Conservation (phyloP, 73 alveolate species). For the Stentor roeselii region DNA sequence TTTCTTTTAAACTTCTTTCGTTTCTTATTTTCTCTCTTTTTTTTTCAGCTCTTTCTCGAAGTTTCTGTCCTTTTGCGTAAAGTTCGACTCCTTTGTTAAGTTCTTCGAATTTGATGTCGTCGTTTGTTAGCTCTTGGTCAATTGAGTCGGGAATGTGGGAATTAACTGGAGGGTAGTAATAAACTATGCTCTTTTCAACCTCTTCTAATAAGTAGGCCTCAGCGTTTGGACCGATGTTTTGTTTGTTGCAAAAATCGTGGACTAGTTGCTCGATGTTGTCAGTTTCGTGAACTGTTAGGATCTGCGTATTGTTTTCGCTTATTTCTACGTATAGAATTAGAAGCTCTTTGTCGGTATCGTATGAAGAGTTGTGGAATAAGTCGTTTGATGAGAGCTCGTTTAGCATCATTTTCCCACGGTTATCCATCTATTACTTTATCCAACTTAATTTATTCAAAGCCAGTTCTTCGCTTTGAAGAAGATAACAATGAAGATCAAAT, state of each 20-base stretch:
- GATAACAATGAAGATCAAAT: neutral
- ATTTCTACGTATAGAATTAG: neutral
- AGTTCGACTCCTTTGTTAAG: neutral
- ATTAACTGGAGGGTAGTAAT: neutral
- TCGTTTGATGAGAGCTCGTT: neutral
- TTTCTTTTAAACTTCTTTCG: neutral
- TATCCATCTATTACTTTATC: neutral
- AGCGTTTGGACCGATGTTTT: neutral
- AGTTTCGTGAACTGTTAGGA: neutral
- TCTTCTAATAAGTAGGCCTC: neutral
- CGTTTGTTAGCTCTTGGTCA: too few relatives aligned
- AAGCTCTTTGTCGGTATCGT: neutral
- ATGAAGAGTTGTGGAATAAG: neutral
- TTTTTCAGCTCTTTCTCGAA: neutral
- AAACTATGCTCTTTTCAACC: neutral
- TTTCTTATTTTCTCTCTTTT: neutral
- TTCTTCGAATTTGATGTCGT: neutral
- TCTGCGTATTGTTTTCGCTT: neutral
- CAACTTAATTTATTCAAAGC: neutral
- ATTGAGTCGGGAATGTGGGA: neutral
- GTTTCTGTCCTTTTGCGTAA: neutral
- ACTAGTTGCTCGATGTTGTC: neutral
- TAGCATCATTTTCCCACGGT: neutral
- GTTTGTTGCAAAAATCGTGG: neutral
- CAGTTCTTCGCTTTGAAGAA: neutral